Base-by-base conservation (phyloP, 106 monocot species). In the Narthecium ossifragum region DNA sequence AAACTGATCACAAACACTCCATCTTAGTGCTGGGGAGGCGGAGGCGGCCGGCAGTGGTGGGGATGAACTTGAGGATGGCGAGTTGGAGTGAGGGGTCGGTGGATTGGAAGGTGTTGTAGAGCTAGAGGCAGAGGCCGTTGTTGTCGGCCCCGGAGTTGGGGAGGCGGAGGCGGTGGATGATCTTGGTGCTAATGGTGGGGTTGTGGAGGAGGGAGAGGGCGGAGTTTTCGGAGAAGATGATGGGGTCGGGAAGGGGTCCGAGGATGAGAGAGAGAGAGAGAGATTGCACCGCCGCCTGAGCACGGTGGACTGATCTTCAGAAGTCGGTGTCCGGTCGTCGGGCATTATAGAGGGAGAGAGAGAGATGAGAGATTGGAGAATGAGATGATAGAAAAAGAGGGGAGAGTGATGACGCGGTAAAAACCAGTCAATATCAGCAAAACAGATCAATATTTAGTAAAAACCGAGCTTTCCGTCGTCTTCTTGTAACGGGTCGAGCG, bases 101-200 rank as follows among this genome's bases (percentile, higher is more conserved):
- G 55, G 81, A 70, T 22, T 85, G 78, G 53, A 85, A 85, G 25
- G 90, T 71, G 60, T 90, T 73, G 70, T 90, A 85, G 64, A 86
- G 77, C 85, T 77, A 80, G 31, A 77, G 76, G 64, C 85, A 92
- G 31, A 92, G 68, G 38, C 72, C 32, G 70, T 92, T 80, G 48
- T 61, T 65, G 8, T 83, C 80, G 14, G 68, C 71, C 23, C 86
- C 86, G 30, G 92, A 80, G 7, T 2, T 24, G 6, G 75, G 62
- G 28, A 26, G 34, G 48, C 70, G 80, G 57, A 92, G 79, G 23
- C 57, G 86, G 36, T 37, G 26, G 63, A 76, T 61, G 51, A 84
- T 50, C 8, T 27, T 25, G 32, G 23, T 21, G 32, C 40, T 23
- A 18, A 80, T 26, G 41, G 18, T 25, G n/a, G 57, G 23, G 65